Base-by-base conservation (phyloP, 345 rosid species). In the Salix udensis region DNA sequence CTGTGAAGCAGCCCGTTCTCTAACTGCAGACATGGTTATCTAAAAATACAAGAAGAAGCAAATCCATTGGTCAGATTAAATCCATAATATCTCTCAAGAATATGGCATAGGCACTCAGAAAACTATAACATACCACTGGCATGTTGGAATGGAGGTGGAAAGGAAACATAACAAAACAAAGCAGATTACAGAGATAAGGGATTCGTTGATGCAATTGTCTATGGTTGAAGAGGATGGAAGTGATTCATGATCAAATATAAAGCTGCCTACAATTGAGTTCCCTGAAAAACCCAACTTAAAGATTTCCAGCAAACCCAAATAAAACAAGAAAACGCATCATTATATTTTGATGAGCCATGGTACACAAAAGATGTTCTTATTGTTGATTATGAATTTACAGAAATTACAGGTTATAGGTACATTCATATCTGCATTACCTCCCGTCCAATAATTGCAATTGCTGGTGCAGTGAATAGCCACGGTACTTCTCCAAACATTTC, bases 1-100 rank as follows among this genome's bases (percentile, higher is more conserved):
- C 86, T 93, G 96, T 70, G 99, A 96, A 76, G 99, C 99, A 78
- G 99, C 98, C 99, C 99, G 91, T 86, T 96, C 98, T 81, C 97
- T 89, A 73, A 96, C 97, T 0, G 99, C 99, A 42, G 99, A 93
- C 99, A 96, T 93, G 26, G 99, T 93, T 82, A 96, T 96, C 99
- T 96, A 84, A 40, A 82, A 73, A 73, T 0, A 34, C 37, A 34
- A 82, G 13, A 82, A 78, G 42, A 67, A 19, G 64, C 72, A 74
- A 76, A 70, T 1, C 50, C 48, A 69, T 70, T 73, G 72, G 53
- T 78, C 46, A 73, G 80, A 65, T 53, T 26, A 65, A n/a, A 31
- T 13, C 36, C 50, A 36, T 10, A 50, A 62, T 8, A 61, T 24
- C 52, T 64, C 39, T 70, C 4, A 64, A 74, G 21, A 70, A 46